phyloP scores from a whole-genome alignment of 257 asterid species.

The Salvia rosmarinus region DNA sequence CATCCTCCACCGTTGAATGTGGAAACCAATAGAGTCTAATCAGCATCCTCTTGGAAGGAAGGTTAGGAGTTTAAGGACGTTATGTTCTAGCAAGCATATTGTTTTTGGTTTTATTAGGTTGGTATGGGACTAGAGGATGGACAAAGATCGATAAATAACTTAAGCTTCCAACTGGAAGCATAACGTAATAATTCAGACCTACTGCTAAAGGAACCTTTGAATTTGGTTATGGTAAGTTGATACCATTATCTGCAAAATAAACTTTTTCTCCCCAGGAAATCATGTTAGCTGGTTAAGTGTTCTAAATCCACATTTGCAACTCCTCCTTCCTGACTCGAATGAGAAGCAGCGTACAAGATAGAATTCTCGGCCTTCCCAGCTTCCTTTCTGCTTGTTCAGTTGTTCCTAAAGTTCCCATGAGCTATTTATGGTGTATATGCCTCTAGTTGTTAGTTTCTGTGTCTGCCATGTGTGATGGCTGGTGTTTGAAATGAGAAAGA shows the following conservation, averaged over 20 bases:
- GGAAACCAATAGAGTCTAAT: background rate
- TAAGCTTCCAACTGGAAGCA: background rate
- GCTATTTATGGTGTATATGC: background rate
- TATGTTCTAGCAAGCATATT: constrained; percentile 9
- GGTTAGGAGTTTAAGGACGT: background rate
- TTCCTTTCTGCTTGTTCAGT: background rate
- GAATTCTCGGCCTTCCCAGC: background rate
- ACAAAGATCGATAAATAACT: background rate
- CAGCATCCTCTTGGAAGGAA: constrained; percentile 15
- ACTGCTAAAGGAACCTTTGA: background rate
- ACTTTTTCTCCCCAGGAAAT: background rate
- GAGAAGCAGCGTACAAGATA: background rate
- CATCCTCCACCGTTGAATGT: background rate
- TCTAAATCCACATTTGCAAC: background rate
- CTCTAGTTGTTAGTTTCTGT: background rate
- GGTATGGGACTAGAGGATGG: background rate
- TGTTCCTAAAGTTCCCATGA: background rate
- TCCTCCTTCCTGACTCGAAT: background rate
- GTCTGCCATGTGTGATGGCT: constrained; percentile 4
- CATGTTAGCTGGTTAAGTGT: background rate
- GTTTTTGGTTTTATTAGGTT: background rate
- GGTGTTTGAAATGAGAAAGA: background rate
- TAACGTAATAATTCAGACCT: background rate
- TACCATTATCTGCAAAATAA: background rate
- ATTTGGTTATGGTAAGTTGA: background rate